phyloP scores from a whole-genome alignment of 106 monocot genomes.

The Platanthera guangdongensis region DNA sequence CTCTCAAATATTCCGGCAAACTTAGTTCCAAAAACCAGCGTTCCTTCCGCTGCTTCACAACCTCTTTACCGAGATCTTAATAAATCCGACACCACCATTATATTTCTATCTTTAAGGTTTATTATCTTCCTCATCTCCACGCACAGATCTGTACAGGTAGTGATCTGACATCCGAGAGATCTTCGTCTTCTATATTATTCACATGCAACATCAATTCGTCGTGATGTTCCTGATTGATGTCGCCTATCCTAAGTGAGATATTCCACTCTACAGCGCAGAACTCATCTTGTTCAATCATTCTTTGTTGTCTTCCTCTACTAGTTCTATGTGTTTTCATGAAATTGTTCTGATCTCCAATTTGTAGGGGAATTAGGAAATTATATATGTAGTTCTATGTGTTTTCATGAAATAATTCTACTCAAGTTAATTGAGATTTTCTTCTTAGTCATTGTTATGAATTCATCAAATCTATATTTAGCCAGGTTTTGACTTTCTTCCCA shows the following conservation, averaged over 20 bases:
- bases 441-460: too few species aligned
- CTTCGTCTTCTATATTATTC: background rate
- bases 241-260: conserved; percentile 41
- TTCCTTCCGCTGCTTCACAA: too few species aligned
- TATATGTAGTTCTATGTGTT: too few species aligned
- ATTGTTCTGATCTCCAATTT: conserved; percentile 2
- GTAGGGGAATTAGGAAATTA: too few species aligned
- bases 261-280: conserved; percentile 35
- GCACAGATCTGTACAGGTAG: background rate
- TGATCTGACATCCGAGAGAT: background rate
- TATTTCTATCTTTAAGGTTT: background rate
- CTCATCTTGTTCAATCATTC: conserved; percentile 53
- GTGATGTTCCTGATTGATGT: conserved; percentile 38
- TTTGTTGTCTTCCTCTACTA: conserved; percentile 65
- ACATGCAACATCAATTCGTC: conserved; percentile 18
- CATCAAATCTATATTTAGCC: too few species aligned
- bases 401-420: too few species aligned
- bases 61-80: background rate
- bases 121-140: background rate
- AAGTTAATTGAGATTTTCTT: too few species aligned
- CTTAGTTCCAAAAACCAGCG: background rate
- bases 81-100: background rate
- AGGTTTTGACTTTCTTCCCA: too few species aligned
- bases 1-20: background rate
- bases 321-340: conserved; percentile 65